Base-by-base conservation (phyloP, 352 stramenopile species). In the Globisporangium nodosum region DNA sequence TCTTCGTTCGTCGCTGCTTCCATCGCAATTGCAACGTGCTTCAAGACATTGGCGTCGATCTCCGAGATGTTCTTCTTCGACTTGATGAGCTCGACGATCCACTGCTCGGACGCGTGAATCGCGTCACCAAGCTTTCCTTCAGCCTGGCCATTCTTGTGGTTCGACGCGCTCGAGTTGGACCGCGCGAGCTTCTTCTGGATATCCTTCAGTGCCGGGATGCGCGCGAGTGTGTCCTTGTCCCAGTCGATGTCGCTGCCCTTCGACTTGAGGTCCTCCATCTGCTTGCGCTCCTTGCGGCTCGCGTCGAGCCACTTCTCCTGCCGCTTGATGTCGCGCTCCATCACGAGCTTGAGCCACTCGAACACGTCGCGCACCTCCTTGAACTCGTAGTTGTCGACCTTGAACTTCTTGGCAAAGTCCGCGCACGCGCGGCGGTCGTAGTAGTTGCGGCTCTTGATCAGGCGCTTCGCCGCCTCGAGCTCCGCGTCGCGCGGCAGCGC, bases 371-470 rank as follows among this genome's bases (percentile, higher is more conserved):
- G 85, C 53, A 90, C 85, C 56, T 94, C 85, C 70, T 92, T 92
- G 61, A 92, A 68, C 13, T 94, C 82, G 31, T 60, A 54, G 49
- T 72, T 62, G 30, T 91, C 79, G n/a, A 87, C 56, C 65, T 88
- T 87, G 66, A 92, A 94, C 62, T 88, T 88, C 71, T 90, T 90
- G 5, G 63, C 70, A 54, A 90, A 92, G 39, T 94, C 85, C 11
- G 66, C 68, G 59, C 85, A 94, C 21, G 85, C 81, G 64, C 87
- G 88, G 21, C 76, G 74, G 65, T 94, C 85, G 74, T 94, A 94
- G 78, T 92, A 94, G 73, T 94, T 94, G 60, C 85, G 85, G 51
- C 82, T 81, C 69, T 94, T 92, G 60, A 94, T 82, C 18, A 94
- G 65, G 51, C 73, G 76, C 65, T 90, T 90, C 39, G 80, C 82